phyloP scores from a whole-genome alignment of 2,329 filamentous ascomycete species.

The Exophiala xenobiotica region DNA sequence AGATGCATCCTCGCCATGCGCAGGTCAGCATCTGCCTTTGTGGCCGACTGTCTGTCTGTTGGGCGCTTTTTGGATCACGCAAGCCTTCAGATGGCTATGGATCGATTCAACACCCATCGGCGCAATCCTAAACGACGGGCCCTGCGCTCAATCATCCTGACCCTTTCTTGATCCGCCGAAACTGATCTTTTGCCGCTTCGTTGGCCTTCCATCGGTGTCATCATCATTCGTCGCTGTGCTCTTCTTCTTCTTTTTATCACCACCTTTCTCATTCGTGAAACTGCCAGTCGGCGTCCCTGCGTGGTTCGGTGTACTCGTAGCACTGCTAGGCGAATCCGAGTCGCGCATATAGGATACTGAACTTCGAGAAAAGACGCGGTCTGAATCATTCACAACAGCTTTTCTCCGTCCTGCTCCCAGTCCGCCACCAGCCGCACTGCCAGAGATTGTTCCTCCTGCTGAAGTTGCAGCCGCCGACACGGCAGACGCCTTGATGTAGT shows the following conservation, averaged over 20 bases:
- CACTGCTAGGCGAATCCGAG: slow-evolving; percentile 35
- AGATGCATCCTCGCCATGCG: too few species aligned
- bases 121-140: too few species aligned
- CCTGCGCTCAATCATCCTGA: slow-evolving; percentile 29
- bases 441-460: slow-evolving; percentile 54
- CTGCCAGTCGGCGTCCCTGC: slow-evolving; percentile 45
- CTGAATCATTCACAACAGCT: slow-evolving; percentile 44
- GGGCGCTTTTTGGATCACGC: too few species aligned
- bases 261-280: slow-evolving; percentile 40
- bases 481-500: slow-evolving; percentile 86
- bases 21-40: too few species aligned
- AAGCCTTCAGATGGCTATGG: too few species aligned
- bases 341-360: slow-evolving; percentile 47
- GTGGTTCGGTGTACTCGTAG: slow-evolving; percentile 48
- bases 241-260: slow-evolving; percentile 43
- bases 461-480: slow-evolving; percentile 37
- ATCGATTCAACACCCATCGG: too few species aligned
- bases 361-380: slow-evolving; percentile 50
- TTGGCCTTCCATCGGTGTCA: slow-evolving; percentile 32
- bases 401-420: slow-evolving; percentile 42
- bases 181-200: slow-evolving; percentile 31
- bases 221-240: slow-evolving; percentile 39
- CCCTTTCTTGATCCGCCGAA: slow-evolving; percentile 25
- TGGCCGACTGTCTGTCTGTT: too few species aligned
- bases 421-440: slow-evolving; percentile 34